Evolutionary conservation across 768 basidiomycete genomes (phyloP).

Genomic region (Serendipita sp.): DNA sequence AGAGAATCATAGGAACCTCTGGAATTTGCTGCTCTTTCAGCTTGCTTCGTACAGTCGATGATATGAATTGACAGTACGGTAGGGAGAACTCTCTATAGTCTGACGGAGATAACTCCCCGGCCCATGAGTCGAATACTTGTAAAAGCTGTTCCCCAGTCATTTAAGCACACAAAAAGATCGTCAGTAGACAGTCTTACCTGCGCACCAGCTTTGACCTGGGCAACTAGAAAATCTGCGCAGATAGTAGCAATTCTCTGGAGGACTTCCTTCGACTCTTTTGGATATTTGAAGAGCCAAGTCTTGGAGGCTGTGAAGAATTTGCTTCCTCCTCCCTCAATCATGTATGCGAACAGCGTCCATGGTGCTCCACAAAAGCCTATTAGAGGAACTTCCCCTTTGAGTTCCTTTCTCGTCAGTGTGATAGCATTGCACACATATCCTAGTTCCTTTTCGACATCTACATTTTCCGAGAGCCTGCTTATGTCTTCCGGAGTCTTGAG

Average conservation of each 20-base stretch:
- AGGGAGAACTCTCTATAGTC: constrained; percentile 77
- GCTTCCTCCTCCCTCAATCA: constrained; percentile 92
- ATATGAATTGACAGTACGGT: constrained; percentile 62
- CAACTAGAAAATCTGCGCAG: constrained; percentile 79
- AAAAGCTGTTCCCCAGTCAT: constrained; percentile 41
- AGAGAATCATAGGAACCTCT: constrained; percentile 69
- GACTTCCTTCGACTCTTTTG: constrained; percentile 65
- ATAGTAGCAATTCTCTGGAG: constrained; percentile 71
- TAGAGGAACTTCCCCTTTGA: constrained; percentile 81
- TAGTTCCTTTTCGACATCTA: constrained; percentile 72
- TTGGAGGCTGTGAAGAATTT: constrained; percentile 86
- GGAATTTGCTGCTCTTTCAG: constrained; percentile 41
- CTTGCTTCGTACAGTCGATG: constrained; percentile 43
- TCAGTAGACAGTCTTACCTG: constrained; percentile 42
- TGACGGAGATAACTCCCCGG: constrained; percentile 76
- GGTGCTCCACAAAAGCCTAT: constrained; percentile 97
- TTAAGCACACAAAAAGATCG: neutral
- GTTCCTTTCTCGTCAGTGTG: constrained; percentile 60
- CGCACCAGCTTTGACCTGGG: constrained; percentile 88
- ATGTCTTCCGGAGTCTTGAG: constrained; percentile 65
- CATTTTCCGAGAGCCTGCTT: constrained; percentile 37
- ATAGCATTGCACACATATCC: constrained; percentile 90
- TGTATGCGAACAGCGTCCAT: constrained; percentile 96
- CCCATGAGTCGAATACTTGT: constrained; percentile 97
- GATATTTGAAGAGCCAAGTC: constrained; percentile 86